These are phyloP conservation scores for Dispira simplex DNA, from an alignment of 192 early-diverging fungal species.

Conservation along the genomic window DNA sequence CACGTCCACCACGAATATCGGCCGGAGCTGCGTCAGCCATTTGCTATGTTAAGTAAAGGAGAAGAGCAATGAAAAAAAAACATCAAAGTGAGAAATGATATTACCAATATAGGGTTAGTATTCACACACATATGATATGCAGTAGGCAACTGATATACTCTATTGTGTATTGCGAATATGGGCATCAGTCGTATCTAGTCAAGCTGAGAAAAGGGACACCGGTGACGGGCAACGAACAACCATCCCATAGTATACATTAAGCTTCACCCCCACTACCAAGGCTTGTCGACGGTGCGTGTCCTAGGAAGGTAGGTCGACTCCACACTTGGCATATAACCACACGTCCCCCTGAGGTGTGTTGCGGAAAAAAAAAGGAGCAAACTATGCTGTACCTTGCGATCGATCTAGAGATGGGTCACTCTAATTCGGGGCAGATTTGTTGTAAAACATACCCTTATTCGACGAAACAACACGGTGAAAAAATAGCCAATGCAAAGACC, in stretches of 20 bases:
- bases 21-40: constrained; percentile 67
- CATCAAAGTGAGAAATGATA: neutral
- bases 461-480: too few relatives aligned
- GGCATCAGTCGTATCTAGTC: neutral
- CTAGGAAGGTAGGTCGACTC: too few relatives aligned
- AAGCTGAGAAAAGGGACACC: neutral
- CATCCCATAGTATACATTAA: neutral
- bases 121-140: neutral
- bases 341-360: too few relatives aligned
- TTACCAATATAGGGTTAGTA: neutral
- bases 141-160: neutral
- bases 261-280: too few relatives aligned
- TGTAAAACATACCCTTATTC: too few relatives aligned
- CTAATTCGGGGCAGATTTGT: too few relatives aligned
- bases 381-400: too few relatives aligned
- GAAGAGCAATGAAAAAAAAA: neutral
- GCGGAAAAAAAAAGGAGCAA: too few relatives aligned
- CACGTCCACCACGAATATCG: constrained; percentile 47
- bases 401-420: too few relatives aligned
- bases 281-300: too few relatives aligned
- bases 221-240: neutral
- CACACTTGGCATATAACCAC: too few relatives aligned
- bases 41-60: constrained; percentile 24
- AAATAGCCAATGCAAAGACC: too few relatives aligned
- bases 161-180: neutral